Evolutionary conservation across 2,329 filamentous ascomycete species (phyloP).

Genomic region (Fusarium stilboides): DNA sequence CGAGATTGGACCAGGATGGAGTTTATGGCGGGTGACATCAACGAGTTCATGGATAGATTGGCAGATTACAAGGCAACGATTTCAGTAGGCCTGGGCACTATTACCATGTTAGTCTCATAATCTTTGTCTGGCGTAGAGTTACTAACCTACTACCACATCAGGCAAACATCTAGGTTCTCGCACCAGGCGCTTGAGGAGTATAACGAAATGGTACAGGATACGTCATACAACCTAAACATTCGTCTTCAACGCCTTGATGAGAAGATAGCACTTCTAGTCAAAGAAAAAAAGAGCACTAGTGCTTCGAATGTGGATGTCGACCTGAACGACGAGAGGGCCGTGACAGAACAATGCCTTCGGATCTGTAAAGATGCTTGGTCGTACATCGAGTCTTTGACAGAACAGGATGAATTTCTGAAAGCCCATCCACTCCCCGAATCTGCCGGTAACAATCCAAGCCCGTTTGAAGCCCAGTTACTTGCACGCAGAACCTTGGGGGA

Average conservation of each 20-base stretch:
- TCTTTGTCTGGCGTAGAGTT: conserved; percentile 15
- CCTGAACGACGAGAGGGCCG: conserved; percentile 55
- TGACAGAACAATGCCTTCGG: conserved; percentile 57
- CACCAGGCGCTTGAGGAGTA: conserved; percentile 54
- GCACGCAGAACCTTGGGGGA: conserved; percentile 52
- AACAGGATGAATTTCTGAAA: conserved; percentile 47
- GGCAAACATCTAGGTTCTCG: conserved; percentile 53
- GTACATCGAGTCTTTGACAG: conserved; percentile 54
- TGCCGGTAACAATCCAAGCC: not conserved
- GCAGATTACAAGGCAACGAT: conserved; percentile 59
- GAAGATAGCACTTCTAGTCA: conserved; percentile 48
- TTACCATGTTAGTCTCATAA: conserved; percentile 54
- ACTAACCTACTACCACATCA: conserved; percentile 31
- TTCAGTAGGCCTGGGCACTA: conserved; percentile 54
- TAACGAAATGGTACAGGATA: conserved; percentile 58
- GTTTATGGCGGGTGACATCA: conserved; percentile 58
- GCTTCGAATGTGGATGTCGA: conserved; percentile 47
- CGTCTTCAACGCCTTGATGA: conserved; percentile 56
- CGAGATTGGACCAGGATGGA: conserved; percentile 60
- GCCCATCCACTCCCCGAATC: conserved; percentile 13
- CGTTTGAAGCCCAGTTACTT: conserved; percentile 54
- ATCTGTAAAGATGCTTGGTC: conserved; percentile 57
- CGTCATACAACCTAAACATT: conserved; percentile 53
- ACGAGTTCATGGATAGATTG: conserved; percentile 58
- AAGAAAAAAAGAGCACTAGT: conserved; percentile 28